A percentile compares a stretch with the other conserved stretches of the same genome.
Evolutionary conservation across 768 basidiomycete genomes (phyloP).

Genomic region (Dentipellis fragilis): DNA sequence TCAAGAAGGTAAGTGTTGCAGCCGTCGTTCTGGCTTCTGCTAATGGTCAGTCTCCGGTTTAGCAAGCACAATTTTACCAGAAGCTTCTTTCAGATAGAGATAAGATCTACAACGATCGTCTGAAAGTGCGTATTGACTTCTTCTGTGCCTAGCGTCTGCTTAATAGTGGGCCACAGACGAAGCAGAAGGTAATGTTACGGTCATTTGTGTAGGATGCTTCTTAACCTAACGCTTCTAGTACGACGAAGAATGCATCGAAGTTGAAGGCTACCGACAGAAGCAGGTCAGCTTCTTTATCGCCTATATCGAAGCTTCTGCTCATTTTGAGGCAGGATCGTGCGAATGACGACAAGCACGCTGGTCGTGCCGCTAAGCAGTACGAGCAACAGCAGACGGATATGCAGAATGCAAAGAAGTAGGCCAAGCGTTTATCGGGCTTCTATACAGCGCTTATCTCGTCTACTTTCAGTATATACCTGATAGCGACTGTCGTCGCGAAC

Average conservation of each 20-base stretch:
- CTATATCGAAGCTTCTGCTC: conserved; percentile 3
- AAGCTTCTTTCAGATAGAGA: conserved; percentile 65
- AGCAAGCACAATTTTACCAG: conserved; percentile 66
- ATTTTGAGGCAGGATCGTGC: conserved; percentile 42
- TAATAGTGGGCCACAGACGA: conserved; percentile 30
- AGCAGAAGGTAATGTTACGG: conserved; percentile 42
- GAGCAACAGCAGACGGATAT: conserved; percentile 72
- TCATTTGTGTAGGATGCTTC: background rate
- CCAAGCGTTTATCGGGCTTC: background rate
- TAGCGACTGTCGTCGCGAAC: conserved; percentile 64
- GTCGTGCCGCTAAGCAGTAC: conserved; percentile 60
- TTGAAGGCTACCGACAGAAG: conserved; percentile 68
- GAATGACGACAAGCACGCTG: conserved; percentile 67
- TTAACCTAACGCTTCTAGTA: conserved; percentile 37
- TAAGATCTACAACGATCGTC: conserved; percentile 51
- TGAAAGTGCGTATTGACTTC: conserved; percentile 43
- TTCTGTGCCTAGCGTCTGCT: conserved; percentile 3
- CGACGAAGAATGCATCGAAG: conserved; percentile 67
- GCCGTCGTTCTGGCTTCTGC: conserved; percentile 1
- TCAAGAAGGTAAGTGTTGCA: conserved; percentile 47
- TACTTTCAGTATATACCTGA: conserved; percentile 48
- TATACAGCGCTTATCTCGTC: background rate
- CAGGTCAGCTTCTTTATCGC: conserved; percentile 37
- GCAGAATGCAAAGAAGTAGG: conserved; percentile 73
- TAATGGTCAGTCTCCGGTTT: background rate